phyloP scores from a whole-genome alignment of 2,329 filamentous ascomycete species.

The Emergomyces africanus region DNA sequence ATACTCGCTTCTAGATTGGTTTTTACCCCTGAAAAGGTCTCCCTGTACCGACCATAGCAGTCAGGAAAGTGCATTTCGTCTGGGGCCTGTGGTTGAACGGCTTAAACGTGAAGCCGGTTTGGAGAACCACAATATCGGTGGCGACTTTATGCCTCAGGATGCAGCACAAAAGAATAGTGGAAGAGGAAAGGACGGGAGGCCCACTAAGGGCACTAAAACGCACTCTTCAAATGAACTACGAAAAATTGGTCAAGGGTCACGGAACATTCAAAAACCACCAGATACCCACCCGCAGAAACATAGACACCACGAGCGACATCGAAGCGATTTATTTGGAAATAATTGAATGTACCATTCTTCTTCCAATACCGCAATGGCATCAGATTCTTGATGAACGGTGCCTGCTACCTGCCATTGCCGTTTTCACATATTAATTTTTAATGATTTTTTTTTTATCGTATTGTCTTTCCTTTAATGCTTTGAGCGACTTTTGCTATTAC shows the following conservation, averaged over 20 bases:
- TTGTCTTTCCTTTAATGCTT: background rate
- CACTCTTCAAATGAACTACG: background rate
- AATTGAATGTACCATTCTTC: background rate
- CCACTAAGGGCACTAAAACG: background rate
- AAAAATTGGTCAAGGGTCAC: background rate
- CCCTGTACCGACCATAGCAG: constrained; percentile 60
- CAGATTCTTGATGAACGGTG: background rate
- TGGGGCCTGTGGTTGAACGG: constrained; percentile 49
- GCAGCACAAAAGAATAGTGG: background rate
- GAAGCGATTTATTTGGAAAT: background rate
- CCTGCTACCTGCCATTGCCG: background rate
- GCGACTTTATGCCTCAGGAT: background rate
- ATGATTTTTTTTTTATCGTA: background rate
- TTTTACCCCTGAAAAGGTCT: constrained; percentile 61
- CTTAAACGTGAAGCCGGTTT: constrained; percentile 39
- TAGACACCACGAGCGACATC: background rate
- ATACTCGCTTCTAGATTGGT: constrained; percentile 56
- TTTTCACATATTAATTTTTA: background rate
- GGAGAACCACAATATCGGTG: background rate
- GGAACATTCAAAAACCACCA: background rate
- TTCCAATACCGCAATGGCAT: background rate
- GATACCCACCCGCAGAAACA: background rate
- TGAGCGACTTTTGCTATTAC: background rate
- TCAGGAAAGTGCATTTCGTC: constrained; percentile 52
- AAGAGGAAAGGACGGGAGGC: background rate